These are phyloP conservation scores for Flaveria bidentis DNA, from an alignment of 129 eudicot genomes.

Conservation along the genomic window DNA sequence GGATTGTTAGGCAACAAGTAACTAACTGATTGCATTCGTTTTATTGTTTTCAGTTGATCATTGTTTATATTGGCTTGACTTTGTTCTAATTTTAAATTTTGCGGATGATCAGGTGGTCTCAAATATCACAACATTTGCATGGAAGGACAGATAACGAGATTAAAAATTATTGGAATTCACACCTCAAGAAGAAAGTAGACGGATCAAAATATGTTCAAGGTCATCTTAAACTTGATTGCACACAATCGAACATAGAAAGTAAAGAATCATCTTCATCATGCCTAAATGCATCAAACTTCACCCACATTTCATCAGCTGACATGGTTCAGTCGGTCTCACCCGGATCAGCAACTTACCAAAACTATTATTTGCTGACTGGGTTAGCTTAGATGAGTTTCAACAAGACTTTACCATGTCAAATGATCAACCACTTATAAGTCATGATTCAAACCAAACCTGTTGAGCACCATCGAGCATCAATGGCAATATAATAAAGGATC, in stretches of 20 bases:
- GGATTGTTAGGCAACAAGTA: constrained; percentile 25
- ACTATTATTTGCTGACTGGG: constrained; percentile 57
- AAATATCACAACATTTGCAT: constrained; percentile 76
- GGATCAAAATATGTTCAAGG: background rate
- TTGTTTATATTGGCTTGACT: background rate
- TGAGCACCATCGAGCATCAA: background rate
- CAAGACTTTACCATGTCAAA: constrained; percentile 5
- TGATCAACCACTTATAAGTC: constrained; percentile 12
- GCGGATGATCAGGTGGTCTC: constrained; percentile 63
- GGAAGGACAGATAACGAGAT: constrained; percentile 88
- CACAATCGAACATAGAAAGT: background rate
- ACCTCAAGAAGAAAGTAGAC: constrained; percentile 51
- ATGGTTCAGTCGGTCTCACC: constrained; percentile 15
- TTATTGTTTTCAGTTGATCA: background rate
- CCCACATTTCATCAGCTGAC: background rate
- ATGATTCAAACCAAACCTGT: background rate
- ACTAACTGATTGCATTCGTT: background rate
- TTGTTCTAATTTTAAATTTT: background rate
- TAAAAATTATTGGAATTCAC: constrained; percentile 78
- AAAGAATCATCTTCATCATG: constrained; percentile 15
- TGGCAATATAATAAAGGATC: background rate
- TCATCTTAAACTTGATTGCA: background rate
- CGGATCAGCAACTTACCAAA: constrained; percentile 33
- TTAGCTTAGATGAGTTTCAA: constrained; percentile 35
- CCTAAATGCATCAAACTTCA: constrained; percentile 6